Conservation (phyloP, 1,139 yeast genomes). For the Debaryomyces coudertii region DNA sequence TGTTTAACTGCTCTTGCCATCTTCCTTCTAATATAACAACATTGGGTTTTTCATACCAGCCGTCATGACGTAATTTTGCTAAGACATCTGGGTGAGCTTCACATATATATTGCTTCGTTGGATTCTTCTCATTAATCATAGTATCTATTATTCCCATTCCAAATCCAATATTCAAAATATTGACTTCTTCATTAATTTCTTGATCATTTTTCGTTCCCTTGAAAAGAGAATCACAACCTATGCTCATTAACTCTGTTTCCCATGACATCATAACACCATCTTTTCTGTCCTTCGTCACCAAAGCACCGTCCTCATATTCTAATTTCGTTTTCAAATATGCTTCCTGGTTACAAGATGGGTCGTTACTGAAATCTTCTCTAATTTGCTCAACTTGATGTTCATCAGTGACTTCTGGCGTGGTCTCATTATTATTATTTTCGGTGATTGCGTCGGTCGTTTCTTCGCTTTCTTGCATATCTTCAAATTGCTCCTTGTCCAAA, state of each 20-base stretch:
- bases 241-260: conserved; percentile 82
- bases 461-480: conserved; percentile 12
- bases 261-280: conserved; percentile 99
- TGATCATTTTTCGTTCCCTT: conserved; percentile 34
- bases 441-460: conserved; percentile 11
- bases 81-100: conserved; percentile 96
- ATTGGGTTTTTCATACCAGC: conserved; percentile 79
- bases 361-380: conserved; percentile 31
- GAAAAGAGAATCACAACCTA: conserved; percentile 74
- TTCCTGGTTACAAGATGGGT: conserved; percentile 66
- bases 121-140: conserved; percentile 62
- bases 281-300: conserved; percentile 68
- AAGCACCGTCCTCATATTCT: conserved; percentile 69
- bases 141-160: conserved; percentile 96
- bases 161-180: conserved; percentile 82
- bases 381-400: conserved; percentile 21
- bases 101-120: conserved; percentile 79
- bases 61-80: conserved; percentile 64
- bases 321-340: conserved; percentile 69
- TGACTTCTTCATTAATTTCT: conserved; percentile 44
- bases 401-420: conserved; percentile 16
- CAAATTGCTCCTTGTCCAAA: conserved; percentile 24
- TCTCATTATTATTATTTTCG: conserved; percentile 21
- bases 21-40: conserved; percentile 81
- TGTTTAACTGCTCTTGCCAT: conserved; percentile 85